Evolutionary conservation across 2,329 filamentous ascomycete genomes (phyloP).

Genomic region (Apiospora malaysiana): DNA sequence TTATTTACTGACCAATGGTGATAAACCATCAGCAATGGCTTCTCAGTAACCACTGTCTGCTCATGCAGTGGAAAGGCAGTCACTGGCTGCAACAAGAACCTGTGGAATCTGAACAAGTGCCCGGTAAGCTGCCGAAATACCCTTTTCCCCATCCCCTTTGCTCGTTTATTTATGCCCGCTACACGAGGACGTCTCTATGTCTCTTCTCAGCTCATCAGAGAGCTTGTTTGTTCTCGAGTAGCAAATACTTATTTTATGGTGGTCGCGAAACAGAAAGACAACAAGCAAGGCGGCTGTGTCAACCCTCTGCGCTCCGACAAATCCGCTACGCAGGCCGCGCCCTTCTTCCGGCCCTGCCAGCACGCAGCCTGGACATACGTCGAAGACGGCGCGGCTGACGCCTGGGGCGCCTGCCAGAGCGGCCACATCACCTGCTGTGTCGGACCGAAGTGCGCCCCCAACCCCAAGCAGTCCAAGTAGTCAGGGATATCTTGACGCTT

Average conservation of each 20-base stretch:
- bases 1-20: background rate
- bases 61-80: constrained; percentile 27
- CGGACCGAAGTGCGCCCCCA: constrained; percentile 27
- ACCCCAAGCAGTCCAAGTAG: constrained; percentile 24
- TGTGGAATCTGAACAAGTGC: constrained; percentile 28
- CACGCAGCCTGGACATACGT: constrained; percentile 33
- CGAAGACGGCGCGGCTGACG: constrained; percentile 30
- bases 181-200: no score
- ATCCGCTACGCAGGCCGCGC: constrained; percentile 18
- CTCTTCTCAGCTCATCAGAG: no score
- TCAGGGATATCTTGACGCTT: background rate
- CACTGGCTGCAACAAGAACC: constrained; percentile 33
- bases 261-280: constrained; percentile 14
- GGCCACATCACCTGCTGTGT: constrained; percentile 30
- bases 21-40: constrained; percentile 27
- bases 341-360: constrained; percentile 32
- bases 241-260: background rate
- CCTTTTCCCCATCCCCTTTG: background rate
- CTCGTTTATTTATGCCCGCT: no score
- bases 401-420: constrained; percentile 29
- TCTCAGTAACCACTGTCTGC: constrained; percentile 32
- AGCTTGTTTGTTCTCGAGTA: no score
- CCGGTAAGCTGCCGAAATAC: constrained; percentile 24
- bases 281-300: constrained; percentile 27
- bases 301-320: constrained; percentile 29